A percentile compares a stretch with the other conserved stretches of the same genome.
Evolutionary conservation across 1,284 basidiomycete genomes (phyloP).

Genomic region (Ceraceosorus bombacis): DNA sequence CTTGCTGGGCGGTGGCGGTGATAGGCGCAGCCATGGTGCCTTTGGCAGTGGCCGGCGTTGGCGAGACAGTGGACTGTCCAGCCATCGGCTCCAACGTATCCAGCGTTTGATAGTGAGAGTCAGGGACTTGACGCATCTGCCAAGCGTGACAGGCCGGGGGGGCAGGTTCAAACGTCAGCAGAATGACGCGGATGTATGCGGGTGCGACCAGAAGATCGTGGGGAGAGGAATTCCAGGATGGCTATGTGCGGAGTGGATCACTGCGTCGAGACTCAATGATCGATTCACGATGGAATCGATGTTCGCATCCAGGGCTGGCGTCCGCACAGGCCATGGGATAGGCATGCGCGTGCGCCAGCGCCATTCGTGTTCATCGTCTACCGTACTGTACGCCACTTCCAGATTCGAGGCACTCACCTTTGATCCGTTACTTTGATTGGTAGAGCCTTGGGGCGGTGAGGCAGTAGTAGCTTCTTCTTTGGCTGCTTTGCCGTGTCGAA

Average conservation of each 20-base stretch:
- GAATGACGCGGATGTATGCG: background rate
- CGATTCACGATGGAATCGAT: too few species aligned
- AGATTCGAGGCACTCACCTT: slow-evolving; percentile 13
- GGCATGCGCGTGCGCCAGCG: background rate
- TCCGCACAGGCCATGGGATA: background rate
- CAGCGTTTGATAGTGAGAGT: background rate
- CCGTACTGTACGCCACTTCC: slow-evolving; percentile 4
- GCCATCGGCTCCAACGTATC: background rate
- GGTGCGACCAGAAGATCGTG: background rate
- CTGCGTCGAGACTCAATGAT: too few species aligned
- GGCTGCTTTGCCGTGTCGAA: slow-evolving; percentile 43
- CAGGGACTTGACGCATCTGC: too few species aligned
- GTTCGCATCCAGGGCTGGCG: too few species aligned
- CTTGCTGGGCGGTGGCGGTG: slow-evolving; percentile 1
- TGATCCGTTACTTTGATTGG: slow-evolving; percentile 17
- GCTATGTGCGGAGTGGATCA: background rate
- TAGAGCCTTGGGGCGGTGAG: slow-evolving; percentile 6
- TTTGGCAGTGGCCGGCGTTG: background rate
- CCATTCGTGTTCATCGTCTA: background rate
- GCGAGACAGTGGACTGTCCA: background rate
- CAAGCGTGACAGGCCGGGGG: too few species aligned
- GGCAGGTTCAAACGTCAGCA: too few species aligned
- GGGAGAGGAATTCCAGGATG: background rate
- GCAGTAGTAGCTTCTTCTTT: background rate
- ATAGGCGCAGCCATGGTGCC: background rate